A percentile compares a stretch with the other conserved stretches of the same genome.
phyloP scores from a whole-genome alignment of 371 early-diverging fungal species.

The Dinochytrium kinnereticum region DNA sequence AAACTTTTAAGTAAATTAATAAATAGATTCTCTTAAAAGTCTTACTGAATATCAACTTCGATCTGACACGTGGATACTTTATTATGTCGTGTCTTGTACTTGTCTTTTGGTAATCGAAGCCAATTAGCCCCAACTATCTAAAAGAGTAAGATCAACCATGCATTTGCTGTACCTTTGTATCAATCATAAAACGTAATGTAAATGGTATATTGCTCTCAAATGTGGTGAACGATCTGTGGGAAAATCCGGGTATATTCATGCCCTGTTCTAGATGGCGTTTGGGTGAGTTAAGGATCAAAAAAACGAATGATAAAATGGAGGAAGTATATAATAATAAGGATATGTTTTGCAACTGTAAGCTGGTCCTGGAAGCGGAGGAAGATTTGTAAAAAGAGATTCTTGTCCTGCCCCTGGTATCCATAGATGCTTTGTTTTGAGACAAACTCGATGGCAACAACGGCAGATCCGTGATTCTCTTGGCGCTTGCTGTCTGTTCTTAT shows the following conservation, averaged over 20 bases:
- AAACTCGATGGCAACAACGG: constrained; percentile 34
- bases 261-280: too few species aligned
- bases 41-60: constrained; percentile 76
- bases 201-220: constrained; percentile 95
- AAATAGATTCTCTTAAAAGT: too few species aligned
- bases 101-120: constrained; percentile 85
- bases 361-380: constrained; percentile 37
- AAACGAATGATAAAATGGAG: too few species aligned
- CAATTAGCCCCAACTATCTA: constrained; percentile 88
- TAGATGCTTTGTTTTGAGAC: constrained; percentile 46
- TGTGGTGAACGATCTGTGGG: constrained; percentile 66
- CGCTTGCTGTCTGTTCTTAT: constrained; percentile 9
- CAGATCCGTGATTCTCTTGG: constrained; percentile 8
- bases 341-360: constrained; percentile 38
- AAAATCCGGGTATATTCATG: constrained; percentile 39
- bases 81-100: constrained; percentile 51
- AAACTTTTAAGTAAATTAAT: constrained; percentile 47
- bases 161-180: constrained; percentile 67
- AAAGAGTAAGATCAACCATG: constrained; percentile 1
- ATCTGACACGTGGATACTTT: constrained; percentile 75
- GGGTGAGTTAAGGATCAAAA: too few species aligned
- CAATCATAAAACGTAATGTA: constrained; percentile 98
- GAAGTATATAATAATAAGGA: too few species aligned
- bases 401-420: constrained; percentile 48
- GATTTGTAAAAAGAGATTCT: constrained; percentile 44